Base-by-base conservation (phyloP, 2,329 filamentous ascomycete genomes). In the Fusarium sp. region DNA sequence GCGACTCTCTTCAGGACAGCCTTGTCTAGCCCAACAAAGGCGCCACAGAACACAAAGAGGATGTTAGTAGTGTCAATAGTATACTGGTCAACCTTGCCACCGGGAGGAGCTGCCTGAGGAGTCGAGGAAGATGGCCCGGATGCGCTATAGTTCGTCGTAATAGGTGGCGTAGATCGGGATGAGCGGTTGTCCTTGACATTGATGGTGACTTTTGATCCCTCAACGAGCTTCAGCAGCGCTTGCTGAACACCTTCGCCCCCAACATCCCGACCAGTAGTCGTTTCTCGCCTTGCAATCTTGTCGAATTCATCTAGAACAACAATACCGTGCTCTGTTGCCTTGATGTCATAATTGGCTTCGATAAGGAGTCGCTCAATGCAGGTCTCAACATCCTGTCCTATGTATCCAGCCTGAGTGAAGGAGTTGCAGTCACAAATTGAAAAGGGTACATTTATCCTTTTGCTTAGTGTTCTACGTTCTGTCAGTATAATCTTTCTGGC, bases 241-340 rank as follows among this genome's bases (percentile, higher is more conserved):
- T 99, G 96, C 78, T 99, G 96, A 0, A 98, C 96, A 58, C 96
- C 96, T 84, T 98, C 96, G 27, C 96, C 96, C 22, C 95, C 93
- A 5, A 99, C 96, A 78, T 99, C 96, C 75, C 97, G 93, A 25
- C 95, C 95, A 67, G 97, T 94, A 68, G 90, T 90, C 20, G 95
- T 92, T 79, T 96, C 95, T 31, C 94, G 91, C 41, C 93, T 93
- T 4, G 96, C 95, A 65, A 98, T 95, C 83, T 99, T 99, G 85
- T 99, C 96, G 61, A 99, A 94, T 83, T 99, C 96, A 76, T 99
- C 96, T 25, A 99, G 86, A 62, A 97, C 96, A 50, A 99, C 94
- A 62, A 99, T 98, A 9, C 96, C 96, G 58, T 93, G 90, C 79
- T 99, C 95, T 12, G 94, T 92, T 60, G 92, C 90, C 65, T 91